Percentiles rank a stretch among this genome's conserved stretches.
phyloP scores from a whole-genome alignment of 129 eudicot genomes.

The Arctium lappa region DNA sequence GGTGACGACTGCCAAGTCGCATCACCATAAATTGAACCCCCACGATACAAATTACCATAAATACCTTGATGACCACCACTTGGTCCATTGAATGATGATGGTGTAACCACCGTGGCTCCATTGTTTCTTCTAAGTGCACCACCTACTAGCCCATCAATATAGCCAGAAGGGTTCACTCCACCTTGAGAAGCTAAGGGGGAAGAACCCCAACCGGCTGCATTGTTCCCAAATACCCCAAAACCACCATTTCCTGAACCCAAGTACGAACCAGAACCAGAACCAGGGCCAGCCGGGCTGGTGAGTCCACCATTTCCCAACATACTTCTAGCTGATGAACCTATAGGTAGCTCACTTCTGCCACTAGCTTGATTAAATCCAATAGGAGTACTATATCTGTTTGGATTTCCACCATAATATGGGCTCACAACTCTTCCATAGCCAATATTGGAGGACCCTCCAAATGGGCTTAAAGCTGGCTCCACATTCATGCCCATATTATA shows the following conservation, averaged over 20 bases:
- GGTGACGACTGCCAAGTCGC: constrained; percentile 67
- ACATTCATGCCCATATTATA: constrained; percentile 60
- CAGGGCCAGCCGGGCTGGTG: constrained; percentile 35
- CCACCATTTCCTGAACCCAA: constrained; percentile 58
- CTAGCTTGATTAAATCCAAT: constrained; percentile 51
- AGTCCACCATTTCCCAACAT: constrained; percentile 72
- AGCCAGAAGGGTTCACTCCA: constrained; percentile 52
- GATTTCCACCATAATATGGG: constrained; percentile 50
- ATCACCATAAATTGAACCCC: constrained; percentile 60
- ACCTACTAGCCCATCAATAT: constrained; percentile 40
- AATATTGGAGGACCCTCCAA: constrained; percentile 46
- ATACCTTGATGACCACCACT: constrained; percentile 48
- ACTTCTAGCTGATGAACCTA: constrained; percentile 47
- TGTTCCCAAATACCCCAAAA: constrained; percentile 70
- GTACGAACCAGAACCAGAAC: constrained; percentile 41
- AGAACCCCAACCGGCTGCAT: constrained; percentile 54
- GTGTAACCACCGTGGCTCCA: constrained; percentile 27
- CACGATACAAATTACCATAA: constrained; percentile 53
- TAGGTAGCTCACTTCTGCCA: constrained; percentile 49
- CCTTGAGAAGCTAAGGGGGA: constrained; percentile 42
- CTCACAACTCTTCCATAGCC: constrained; percentile 59
- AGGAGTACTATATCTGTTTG: constrained; percentile 62
- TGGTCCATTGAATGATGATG: constrained; percentile 38
- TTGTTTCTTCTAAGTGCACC: constrained; percentile 57
- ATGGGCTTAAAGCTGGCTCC: constrained; percentile 60